Evolutionary conservation across 306 rosid genomes (phyloP), one percentile per base, ranked within the genome.

Genomic region (Senna tora): DNA sequence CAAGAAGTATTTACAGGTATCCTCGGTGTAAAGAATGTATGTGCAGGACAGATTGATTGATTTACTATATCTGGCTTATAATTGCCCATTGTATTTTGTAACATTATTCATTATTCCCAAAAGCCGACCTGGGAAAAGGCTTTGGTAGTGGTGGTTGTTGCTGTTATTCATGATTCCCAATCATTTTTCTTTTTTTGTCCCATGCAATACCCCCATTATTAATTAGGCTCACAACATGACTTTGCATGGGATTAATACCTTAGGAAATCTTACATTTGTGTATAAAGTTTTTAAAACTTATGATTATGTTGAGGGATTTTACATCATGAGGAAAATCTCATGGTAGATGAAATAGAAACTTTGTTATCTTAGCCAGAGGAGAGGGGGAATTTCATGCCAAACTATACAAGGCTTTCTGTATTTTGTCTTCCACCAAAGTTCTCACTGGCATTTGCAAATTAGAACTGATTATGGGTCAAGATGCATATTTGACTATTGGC

Each of bases 1-100:
- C 83, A n/a, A 89, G 99, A 80, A 94, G 99, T 73, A 45, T 91
- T 75, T 94, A 86, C 84, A 83, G 99, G 73, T 91, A 91, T 81
- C 99, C 99, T 22, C 77, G 97, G 78, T 94, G 97, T 81, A 84
- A 84, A 71, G 93, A 89, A 72, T 94, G 97, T 79, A 94, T 94
- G 99, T 89, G 99, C 87, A 79, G 82, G 82, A 81, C 77, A 67
- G 75, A 82, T 17, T 85, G 73, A 86, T 69, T 74, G 15, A 22
- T 50, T 65, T 70, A 13, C 41, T 38, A 67, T 42, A 43, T 51
- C 45, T 61, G 46, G 47, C 71, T 50, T 69, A 56, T 70, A 68
- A 52, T 12, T 74, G 22, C 39, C 70, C 47, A 57, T 73, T 66
- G 69, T 67, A 79, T 70, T 57, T 67, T 67, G 68, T 67, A 51